Percentiles rank a stretch among this genome's conserved stretches.
phyloP scores from a whole-genome alignment of 768 basidiomycete species.

The Peribolospora kevripleyi region DNA sequence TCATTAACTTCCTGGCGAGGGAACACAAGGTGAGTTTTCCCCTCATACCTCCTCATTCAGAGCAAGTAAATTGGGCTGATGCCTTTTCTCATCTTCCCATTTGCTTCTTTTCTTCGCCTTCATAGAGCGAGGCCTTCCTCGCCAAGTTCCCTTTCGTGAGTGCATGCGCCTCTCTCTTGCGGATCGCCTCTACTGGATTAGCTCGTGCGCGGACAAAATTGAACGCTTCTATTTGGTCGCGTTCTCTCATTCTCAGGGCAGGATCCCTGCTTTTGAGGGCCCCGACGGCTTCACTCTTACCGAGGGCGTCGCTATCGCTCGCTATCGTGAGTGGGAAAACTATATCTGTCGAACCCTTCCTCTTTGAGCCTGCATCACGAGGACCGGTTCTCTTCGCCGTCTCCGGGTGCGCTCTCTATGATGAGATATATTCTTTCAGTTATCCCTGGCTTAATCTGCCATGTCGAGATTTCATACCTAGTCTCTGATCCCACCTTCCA shows the following conservation, averaged over 20 bases:
- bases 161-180: background rate
- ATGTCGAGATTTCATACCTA: constrained; percentile 31
- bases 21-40: background rate
- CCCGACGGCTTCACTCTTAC: constrained; percentile 52
- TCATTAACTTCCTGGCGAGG: constrained; percentile 9
- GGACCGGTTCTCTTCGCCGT: background rate
- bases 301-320: constrained; percentile 58
- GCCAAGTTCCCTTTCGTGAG: constrained; percentile 31
- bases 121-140: constrained; percentile 21
- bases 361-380: background rate
- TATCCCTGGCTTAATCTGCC: constrained; percentile 45
- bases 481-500: constrained; percentile 12
- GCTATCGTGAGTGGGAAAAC: constrained; percentile 45
- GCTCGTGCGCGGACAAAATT: background rate
- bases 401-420: background rate
- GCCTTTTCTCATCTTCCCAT: no score
- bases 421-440: constrained; percentile 24
- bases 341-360: background rate
- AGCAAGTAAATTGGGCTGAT: background rate
- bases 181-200: background rate
- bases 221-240: no score
- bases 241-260: constrained; percentile 26
- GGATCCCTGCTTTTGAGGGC: constrained; percentile 61
- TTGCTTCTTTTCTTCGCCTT: no score
- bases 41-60: background rate